Percentiles rank a stretch among this genome's conserved stretches.
Evolutionary conservation across 768 basidiomycete genomes (phyloP).

Genomic region (Gelatoporia subvermispora): DNA sequence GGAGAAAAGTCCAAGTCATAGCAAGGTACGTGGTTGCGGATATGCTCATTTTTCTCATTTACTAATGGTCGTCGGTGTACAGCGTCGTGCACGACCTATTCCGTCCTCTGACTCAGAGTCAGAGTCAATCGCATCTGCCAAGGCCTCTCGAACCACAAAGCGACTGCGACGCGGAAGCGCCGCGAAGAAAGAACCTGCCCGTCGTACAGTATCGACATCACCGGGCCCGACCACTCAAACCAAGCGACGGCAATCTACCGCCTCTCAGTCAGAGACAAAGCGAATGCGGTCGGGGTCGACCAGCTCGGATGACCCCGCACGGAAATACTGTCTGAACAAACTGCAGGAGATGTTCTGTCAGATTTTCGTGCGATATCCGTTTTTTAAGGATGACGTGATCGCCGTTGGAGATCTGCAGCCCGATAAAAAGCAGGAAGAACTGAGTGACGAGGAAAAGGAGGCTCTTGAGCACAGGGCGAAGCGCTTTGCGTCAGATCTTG

Average conservation of each 20-base stretch:
- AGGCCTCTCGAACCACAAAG: conserved; percentile 7
- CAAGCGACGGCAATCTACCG: conserved; percentile 53
- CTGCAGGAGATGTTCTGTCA: conserved; percentile 66
- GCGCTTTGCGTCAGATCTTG: conserved; percentile 65
- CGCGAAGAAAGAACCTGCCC: conserved; percentile 5
- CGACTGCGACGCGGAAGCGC: conserved; percentile 17
- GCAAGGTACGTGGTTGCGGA: conserved; percentile 35
- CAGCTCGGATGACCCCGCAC: conserved; percentile 60
- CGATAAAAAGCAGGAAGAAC: conserved; percentile 45
- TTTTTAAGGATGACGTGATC: conserved; percentile 29
- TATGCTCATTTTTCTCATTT: not conserved
- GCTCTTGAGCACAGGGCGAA: conserved; percentile 52
- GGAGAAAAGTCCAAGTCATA: conserved; percentile 29
- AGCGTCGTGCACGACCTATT: conserved; percentile 42
- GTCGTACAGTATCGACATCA: conserved; percentile 8
- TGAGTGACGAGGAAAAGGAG: conserved; percentile 57
- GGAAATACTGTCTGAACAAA: conserved; percentile 79
- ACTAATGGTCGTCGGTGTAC: conserved; percentile 11
- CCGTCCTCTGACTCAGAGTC: conserved; percentile 32
- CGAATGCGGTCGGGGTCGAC: conserved; percentile 39
- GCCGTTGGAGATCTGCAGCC: conserved; percentile 21
- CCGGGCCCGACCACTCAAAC: conserved; percentile 20
- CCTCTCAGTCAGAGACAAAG: conserved; percentile 39
- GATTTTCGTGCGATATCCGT: conserved; percentile 70
- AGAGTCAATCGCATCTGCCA: conserved; percentile 11